phyloP scores from a whole-genome alignment of 2,329 filamentous ascomycete genomes.

The Acrocalymma vagum region DNA sequence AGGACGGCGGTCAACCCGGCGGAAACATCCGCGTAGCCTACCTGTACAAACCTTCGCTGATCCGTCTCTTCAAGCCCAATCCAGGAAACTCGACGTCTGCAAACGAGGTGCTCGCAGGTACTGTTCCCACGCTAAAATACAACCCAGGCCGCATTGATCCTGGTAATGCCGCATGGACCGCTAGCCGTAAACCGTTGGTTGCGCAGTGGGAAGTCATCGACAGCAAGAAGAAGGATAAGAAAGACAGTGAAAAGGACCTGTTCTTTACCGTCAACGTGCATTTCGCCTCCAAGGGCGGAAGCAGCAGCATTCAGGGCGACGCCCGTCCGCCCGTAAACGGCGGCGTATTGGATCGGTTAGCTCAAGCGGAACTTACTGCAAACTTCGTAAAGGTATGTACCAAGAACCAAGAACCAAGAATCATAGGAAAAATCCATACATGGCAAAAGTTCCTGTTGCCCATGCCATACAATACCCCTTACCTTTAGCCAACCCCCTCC shows the following conservation, averaged over 20 bases:
- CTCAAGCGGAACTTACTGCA: conserved; percentile 67
- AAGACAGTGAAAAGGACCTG: conserved; percentile 30
- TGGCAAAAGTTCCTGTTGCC: no score
- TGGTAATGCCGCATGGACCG: conserved; percentile 64
- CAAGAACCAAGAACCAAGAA: no score
- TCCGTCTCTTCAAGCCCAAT: conserved; percentile 68
- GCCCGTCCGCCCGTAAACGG: conserved; percentile 72
- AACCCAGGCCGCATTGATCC: conserved; percentile 77
- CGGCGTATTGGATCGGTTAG: conserved; percentile 64
- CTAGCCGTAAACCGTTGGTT: conserved; percentile 72
- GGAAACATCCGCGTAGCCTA: conserved; percentile 78
- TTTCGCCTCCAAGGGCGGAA: conserved; percentile 72
- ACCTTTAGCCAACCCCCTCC: no score
- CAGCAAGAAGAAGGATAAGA: conserved; percentile 55
- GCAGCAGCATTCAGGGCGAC: conserved; percentile 71
- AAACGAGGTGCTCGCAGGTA: conserved; percentile 65
- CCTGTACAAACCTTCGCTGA: conserved; percentile 69
- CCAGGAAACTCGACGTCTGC: conserved; percentile 63
- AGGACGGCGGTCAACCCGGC: conserved; percentile 72
- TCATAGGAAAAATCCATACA: no score
- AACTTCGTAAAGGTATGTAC: conserved; percentile 45
- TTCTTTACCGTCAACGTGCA: conserved; percentile 80
- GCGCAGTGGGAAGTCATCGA: conserved; percentile 71
- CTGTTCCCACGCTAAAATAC: conserved; percentile 68
- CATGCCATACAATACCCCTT: no score